These are phyloP conservation scores for Logfia minima DNA, from an alignment of 129 eudicot genomes.

Conservation along the genomic window DNA sequence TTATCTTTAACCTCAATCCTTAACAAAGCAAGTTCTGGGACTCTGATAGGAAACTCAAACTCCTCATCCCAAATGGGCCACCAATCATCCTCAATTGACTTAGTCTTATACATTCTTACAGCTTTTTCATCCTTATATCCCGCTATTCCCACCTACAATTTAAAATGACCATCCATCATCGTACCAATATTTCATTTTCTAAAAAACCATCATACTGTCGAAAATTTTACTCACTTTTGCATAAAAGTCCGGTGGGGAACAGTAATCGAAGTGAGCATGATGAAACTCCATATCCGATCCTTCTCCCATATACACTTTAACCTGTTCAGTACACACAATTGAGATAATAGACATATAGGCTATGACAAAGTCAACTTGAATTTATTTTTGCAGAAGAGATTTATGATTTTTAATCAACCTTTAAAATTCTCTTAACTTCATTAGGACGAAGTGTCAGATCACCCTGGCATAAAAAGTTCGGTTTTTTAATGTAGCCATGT, in stretches of 20 bases:
- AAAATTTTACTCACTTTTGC: conserved; percentile 43
- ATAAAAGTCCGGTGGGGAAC: conserved; percentile 80
- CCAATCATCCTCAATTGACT: conserved; percentile 58
- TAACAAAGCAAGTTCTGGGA: conserved; percentile 75
- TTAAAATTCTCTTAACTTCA: conserved; percentile 41
- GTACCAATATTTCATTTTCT: background rate
- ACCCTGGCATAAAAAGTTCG: conserved; percentile 45
- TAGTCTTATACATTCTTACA: conserved; percentile 40
- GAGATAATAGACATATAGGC: background rate
- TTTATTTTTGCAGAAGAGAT: background rate
- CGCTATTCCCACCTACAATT: conserved; percentile 51
- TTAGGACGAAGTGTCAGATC: conserved; percentile 44
- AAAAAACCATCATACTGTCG: background rate
- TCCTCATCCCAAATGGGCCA: conserved; percentile 63
- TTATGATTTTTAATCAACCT: conserved; percentile 39
- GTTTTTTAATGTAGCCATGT: conserved; percentile 77
- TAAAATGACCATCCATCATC: background rate
- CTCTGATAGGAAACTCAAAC: conserved; percentile 64
- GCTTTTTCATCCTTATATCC: conserved; percentile 58
- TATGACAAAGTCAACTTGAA: background rate
- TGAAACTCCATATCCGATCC: conserved; percentile 79
- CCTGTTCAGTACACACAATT: conserved; percentile 35
- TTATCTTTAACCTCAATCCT: conserved; percentile 55
- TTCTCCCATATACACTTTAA: conserved; percentile 74
- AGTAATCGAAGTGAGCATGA: conserved; percentile 58